A percentile compares a stretch with the other conserved stretches of the same genome.
Evolutionary conservation across 2,329 filamentous ascomycete species (phyloP).

Genomic region (Aspergillus intermedius): DNA sequence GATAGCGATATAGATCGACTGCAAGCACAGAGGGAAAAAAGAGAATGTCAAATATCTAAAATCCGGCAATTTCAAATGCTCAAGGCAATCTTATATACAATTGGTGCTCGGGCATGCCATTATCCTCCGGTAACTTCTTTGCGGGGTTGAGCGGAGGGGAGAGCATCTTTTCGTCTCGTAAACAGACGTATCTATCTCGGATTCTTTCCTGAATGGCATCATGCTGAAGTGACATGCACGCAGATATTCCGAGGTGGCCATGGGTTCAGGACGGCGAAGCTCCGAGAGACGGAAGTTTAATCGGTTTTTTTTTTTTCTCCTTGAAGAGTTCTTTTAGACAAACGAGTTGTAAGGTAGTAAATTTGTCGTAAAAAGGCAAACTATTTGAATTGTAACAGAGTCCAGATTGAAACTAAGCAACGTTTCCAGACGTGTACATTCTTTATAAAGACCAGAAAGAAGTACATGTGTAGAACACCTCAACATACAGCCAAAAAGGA

Average conservation of each 20-base stretch:
- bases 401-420: slow-evolving; percentile 2
- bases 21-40: neutral
- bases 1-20: neutral
- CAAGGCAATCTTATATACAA: neutral
- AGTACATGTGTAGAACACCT: slow-evolving; percentile 30
- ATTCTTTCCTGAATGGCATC: neutral
- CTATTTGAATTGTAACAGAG: neutral
- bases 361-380: neutral
- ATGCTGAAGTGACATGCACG: slow-evolving; percentile 8
- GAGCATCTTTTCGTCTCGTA: neutral
- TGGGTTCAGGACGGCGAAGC: slow-evolving; percentile 20
- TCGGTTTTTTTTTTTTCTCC: neutral
- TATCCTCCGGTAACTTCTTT: neutral
- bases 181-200: neutral
- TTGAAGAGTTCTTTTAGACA: too few relatives aligned
- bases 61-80: too few relatives aligned
- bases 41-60: neutral
- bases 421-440: slow-evolving; percentile 18
- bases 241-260: slow-evolving; percentile 22
- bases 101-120: neutral
- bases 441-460: slow-evolving; percentile 16
- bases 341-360: too few relatives aligned
- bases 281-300: slow-evolving; percentile 18
- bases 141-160: slow-evolving; percentile 9
- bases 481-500: slow-evolving; percentile 18